Conservation (phyloP, 2,329 filamentous ascomycete genomes). For the Eurotiales sp. region DNA sequence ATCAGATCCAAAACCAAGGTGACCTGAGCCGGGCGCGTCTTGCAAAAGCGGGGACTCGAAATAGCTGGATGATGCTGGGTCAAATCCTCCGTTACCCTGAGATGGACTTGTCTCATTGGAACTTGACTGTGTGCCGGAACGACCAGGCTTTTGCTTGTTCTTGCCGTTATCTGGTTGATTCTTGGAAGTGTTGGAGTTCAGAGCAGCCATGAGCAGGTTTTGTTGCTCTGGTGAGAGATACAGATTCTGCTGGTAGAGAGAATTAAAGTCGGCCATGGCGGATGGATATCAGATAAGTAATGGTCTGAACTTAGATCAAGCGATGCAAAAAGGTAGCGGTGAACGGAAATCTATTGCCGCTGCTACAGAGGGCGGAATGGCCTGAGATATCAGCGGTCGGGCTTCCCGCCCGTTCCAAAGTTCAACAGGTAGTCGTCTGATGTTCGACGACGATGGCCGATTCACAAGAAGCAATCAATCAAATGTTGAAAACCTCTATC, state of each 20-base stretch:
- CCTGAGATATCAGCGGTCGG: constrained; percentile 18
- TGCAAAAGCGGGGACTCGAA: constrained; percentile 28
- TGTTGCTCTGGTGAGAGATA: constrained; percentile 74
- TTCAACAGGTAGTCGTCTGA: not conserved
- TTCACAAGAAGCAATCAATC: not conserved
- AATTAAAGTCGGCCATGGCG: constrained; percentile 37
- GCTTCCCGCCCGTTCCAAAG: constrained; percentile 31
- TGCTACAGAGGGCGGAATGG: not conserved
- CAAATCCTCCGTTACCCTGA: constrained; percentile 40
- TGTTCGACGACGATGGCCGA: not conserved
- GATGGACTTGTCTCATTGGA: constrained; percentile 10
- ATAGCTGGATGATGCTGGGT: constrained; percentile 26
- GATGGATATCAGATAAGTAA: not conserved
- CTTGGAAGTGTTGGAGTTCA: constrained; percentile 63
- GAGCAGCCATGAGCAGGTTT: constrained; percentile 68
- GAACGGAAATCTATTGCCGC: no score
- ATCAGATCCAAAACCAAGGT: constrained; percentile 53
- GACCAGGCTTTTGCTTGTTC: not conserved
- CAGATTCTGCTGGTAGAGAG: constrained; percentile 53
- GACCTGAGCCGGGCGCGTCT: constrained; percentile 42
- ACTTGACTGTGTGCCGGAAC: constrained; percentile 7
- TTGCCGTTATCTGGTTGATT: constrained; percentile 24
- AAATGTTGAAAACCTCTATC: not conserved
- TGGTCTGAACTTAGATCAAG: no score
- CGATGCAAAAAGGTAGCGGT: no score